Percentiles rank a stretch among this genome's conserved stretches.
phyloP scores from a whole-genome alignment of 345 rosid species.

The Erysimum cheiranthoides region DNA sequence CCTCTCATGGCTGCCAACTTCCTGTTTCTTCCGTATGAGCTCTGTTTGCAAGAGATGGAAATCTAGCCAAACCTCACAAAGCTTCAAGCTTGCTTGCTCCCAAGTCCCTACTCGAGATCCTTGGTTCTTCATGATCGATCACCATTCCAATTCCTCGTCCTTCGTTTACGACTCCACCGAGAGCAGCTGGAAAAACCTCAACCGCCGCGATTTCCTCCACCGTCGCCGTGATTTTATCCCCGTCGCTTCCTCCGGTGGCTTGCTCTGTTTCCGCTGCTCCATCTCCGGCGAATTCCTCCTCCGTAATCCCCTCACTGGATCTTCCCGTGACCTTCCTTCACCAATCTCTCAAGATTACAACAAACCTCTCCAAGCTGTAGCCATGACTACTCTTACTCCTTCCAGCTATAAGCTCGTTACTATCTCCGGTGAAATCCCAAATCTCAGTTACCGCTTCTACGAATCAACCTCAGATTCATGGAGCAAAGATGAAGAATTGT shows the following conservation, averaged over 20 bases:
- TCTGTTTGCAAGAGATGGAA: constrained; percentile 96
- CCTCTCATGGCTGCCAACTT: constrained; percentile 86
- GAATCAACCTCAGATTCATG: constrained; percentile 59
- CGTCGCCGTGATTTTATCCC: constrained; percentile 54
- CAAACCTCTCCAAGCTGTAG: constrained; percentile 70
- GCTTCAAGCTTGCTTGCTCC: constrained; percentile 85
- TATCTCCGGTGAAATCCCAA: constrained; percentile 70
- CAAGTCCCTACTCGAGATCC: constrained; percentile 73
- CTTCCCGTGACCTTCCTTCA: constrained; percentile 57
- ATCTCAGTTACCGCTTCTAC: constrained; percentile 57
- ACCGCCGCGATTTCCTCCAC: constrained; percentile 28
- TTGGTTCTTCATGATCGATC: constrained; percentile 80
- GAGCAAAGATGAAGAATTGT: constrained; percentile 53
- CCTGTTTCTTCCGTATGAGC: constrained; percentile 62
- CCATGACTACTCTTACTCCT: constrained; percentile 52
- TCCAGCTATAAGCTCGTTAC: constrained; percentile 63
- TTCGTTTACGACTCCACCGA: constrained; percentile 72
- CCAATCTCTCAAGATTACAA: constrained; percentile 32
- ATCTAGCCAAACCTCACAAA: constrained; percentile 59
- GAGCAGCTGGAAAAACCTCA: constrained; percentile 67
- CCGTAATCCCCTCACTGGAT: constrained; percentile 74
- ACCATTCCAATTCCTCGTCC: constrained; percentile 45
- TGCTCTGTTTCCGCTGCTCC: constrained; percentile 65
- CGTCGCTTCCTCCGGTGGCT: constrained; percentile 82
- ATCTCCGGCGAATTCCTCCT: constrained; percentile 55